Evolutionary conservation across 2,329 filamentous ascomycete species (phyloP).

Genomic region (Aphanocladium album): DNA sequence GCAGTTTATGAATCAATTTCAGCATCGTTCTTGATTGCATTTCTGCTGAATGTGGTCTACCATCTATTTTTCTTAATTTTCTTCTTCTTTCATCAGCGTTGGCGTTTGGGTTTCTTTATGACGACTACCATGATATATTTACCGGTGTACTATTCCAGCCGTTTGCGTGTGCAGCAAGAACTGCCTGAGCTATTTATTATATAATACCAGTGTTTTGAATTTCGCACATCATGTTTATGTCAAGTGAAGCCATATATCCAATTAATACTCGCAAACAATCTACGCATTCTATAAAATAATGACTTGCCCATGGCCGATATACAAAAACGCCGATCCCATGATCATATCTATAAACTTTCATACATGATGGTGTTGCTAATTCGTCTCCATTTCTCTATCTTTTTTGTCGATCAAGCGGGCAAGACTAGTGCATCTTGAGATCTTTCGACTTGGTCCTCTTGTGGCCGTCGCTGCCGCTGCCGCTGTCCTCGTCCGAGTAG

Average conservation of each 20-base stretch:
- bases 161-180: neutral
- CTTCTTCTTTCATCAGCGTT: conserved; percentile 22
- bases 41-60: conserved; percentile 16
- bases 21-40: conserved; percentile 18
- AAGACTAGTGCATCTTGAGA: conserved; percentile 2
- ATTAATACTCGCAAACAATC: neutral
- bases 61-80: conserved; percentile 10
- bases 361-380: neutral
- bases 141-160: neutral
- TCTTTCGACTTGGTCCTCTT: neutral
- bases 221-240: neutral
- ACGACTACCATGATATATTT: conserved; percentile 5
- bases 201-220: neutral
- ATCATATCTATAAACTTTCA: neutral
- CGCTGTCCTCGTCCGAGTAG: conserved; percentile 30
- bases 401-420: neutral
- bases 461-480: conserved; percentile 27
- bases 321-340: conserved; percentile 4
- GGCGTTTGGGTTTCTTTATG: conserved; percentile 23
- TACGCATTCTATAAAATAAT: neutral
- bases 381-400: neutral
- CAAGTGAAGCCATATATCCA: no score
- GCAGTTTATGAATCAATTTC: conserved; percentile 62
- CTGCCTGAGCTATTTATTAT: neutral
- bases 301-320: neutral